phyloP scores from a whole-genome alignment of 345 rosid genomes.

The Eucalyptus tenuipes region DNA sequence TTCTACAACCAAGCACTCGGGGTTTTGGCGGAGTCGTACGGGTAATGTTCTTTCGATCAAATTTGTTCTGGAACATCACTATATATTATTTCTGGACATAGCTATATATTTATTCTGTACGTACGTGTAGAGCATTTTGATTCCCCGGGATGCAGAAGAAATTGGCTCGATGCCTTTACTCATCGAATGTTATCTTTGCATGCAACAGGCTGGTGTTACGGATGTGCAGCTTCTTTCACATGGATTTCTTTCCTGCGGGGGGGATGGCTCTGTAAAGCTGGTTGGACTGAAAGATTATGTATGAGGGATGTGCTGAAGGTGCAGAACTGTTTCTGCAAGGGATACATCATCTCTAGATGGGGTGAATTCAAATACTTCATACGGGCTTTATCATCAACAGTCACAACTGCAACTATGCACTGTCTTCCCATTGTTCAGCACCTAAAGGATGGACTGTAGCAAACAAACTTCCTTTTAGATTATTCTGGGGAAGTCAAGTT shows the following conservation, averaged over 20 bases:
- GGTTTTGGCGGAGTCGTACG: conserved; percentile 84
- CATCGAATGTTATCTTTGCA: background rate
- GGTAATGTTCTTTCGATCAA: conserved; percentile 21
- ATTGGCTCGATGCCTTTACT: background rate
- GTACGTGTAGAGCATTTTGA: background rate
- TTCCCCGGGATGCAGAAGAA: background rate
- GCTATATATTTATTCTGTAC: background rate
- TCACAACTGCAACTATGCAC: background rate
- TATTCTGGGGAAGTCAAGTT: background rate
- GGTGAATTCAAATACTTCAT: background rate
- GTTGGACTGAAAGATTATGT: conserved; percentile 29
- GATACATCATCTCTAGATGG: background rate
- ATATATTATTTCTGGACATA: background rate
- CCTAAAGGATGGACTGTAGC: background rate
- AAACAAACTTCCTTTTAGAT: background rate
- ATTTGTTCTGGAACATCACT: background rate
- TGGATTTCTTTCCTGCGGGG: conserved; percentile 83
- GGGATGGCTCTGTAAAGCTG: conserved; percentile 77
- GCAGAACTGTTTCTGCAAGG: background rate
- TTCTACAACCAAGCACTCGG: conserved; percentile 67
- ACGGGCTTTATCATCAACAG: background rate
- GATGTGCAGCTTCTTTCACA: conserved; percentile 66
- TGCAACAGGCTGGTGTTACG: conserved; percentile 71
- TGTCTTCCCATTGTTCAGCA: background rate
- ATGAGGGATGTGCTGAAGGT: background rate